Base-by-base conservation (phyloP, 495 filamentous ascomycete species). In the Paragyromitra xinjiangensis region DNA sequence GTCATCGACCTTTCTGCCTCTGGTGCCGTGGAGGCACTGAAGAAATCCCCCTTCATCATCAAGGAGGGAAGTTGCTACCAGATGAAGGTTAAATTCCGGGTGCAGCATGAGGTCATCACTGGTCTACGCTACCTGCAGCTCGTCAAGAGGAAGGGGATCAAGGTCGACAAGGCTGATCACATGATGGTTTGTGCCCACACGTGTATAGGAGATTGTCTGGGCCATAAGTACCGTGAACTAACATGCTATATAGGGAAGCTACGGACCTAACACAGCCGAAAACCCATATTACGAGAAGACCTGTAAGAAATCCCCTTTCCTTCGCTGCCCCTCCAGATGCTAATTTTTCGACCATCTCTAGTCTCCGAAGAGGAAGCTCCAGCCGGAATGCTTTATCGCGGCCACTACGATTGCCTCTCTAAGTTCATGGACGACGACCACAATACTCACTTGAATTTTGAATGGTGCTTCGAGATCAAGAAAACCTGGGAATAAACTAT, bases 51-150 rank as follows among this genome's bases (percentile, higher is more conserved):
- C 29, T 99, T 99, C 88, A 94, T 88, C 80, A 97, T 99, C 86
- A 99, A 98, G 88, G 95, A 98, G 84, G 94, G 92, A 26, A 90
- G 92, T 77, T 89, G 88, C 81, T 98, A 97, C 88, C 92, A 90
- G 82, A 98, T 98, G 92, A 93, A 92, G 79, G 94, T 91, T 48
- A 89, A 88, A 66, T 99, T 98, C 88, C 91, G 93, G 86, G 96
- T 99, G 19, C 92, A 98, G 86, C 93, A 97, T 81, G 92, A 98
- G 82, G 93, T 99, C 59, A 88, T 98, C 65, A 94, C 92, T 80
- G 95, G 95, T 37, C 85, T 99, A 79, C 95, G 97, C 85, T 98
- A 98, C 84, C 86, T 99, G 55, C 96, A 99, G 86, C 88, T 92
- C 11, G 91, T 97, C 16, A 97, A 94, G 88, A 88, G 94, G 77